Base-by-base conservation (phyloP, 768 basidiomycete species). In the Lentinula sp. region DNA sequence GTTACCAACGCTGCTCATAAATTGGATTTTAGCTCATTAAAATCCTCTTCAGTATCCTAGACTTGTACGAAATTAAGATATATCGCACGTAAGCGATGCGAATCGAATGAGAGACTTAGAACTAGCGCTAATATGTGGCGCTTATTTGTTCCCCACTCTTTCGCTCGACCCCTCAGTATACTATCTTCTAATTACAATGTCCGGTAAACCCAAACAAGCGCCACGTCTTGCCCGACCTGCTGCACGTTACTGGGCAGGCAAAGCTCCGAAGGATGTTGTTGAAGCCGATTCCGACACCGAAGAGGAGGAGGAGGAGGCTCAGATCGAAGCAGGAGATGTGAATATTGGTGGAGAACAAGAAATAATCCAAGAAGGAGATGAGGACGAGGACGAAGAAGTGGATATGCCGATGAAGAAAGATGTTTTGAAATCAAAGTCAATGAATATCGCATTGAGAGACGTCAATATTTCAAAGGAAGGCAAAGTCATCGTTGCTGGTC, bases 191-290 rank as follows among this genome's bases (percentile, higher is more conserved):
- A 9, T 8, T 35, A 42, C 9, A 3, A 69, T 66, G 68, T 66
- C 68, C 9, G 34, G 74, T 28, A 65, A 72, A 16, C 80, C 86
- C 62, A 93, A 93, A 66, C 83, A 84, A 62, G 90, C 91, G 7
- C 84, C 88, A 21, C 84, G 91, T n/a, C 80, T 86, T 6, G 81
- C 91, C n/a, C 78, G 80, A 56, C 91, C 94, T 4, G 92, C 84
- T 2, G 88, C 84, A 5, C 88, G 94, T 2, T 95, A 96, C 73
- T 91, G 92, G 86, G 90, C 89, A 66, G 94, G 94, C 59, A 92
- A 93, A 66, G 91, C 86, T 0, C 93, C 93, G 0, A 93, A 91
- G 71, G 90, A 89, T 50, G 80, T 75, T 37, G 75, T 75, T 1
- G 84, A 84, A 28, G 72, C 75, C 43, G 76, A 82, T 21, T 87